These are phyloP conservation scores for Hibiscus tridactylites DNA, from an alignment of 345 rosid genomes.

Conservation along the genomic window DNA sequence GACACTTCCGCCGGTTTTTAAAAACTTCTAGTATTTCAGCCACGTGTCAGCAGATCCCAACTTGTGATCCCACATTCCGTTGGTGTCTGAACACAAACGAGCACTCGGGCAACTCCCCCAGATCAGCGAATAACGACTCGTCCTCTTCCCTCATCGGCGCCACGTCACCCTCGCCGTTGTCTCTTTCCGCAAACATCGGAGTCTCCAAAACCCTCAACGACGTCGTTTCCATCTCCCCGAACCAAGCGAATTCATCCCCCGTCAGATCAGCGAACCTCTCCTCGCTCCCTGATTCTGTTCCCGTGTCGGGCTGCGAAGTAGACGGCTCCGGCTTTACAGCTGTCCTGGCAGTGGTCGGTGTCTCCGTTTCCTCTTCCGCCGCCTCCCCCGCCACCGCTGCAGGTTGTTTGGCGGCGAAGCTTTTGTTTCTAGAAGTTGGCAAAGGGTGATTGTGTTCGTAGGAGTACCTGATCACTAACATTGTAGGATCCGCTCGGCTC, in stretches of 20 bases:
- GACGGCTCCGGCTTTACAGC: constrained; percentile 14
- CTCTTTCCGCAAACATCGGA: constrained; percentile 49
- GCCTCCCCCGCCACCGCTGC: not conserved
- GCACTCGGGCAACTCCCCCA: constrained; percentile 95
- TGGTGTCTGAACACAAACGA: constrained; percentile 51
- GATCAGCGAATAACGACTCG: constrained; percentile 92
- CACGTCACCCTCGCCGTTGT: constrained; percentile 24
- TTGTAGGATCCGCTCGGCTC: constrained; percentile 70
- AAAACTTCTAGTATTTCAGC: not conserved
- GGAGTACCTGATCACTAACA: constrained; percentile 77
- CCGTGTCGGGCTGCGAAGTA: constrained; percentile 18
- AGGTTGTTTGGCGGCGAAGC: not conserved
- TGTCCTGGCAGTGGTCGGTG: constrained; percentile 11
- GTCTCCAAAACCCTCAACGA: constrained; percentile 63
- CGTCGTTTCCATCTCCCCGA: constrained; percentile 14
- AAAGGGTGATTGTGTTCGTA: constrained; percentile 86
- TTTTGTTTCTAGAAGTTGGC: constrained; percentile 51
- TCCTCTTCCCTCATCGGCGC: constrained; percentile 72
- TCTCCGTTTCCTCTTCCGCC: not conserved
- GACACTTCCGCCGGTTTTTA: constrained; percentile 8
- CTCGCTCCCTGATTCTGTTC: constrained; percentile 28
- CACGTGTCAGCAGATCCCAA: constrained; percentile 63
- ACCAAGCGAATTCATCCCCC: constrained; percentile 67
- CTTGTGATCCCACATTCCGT: constrained; percentile 53
- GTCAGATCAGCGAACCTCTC: constrained; percentile 44